Evolutionary conservation across 176 grass and related monocot species (phyloP).

Genomic region (Dendrocalamus sinicus): DNA sequence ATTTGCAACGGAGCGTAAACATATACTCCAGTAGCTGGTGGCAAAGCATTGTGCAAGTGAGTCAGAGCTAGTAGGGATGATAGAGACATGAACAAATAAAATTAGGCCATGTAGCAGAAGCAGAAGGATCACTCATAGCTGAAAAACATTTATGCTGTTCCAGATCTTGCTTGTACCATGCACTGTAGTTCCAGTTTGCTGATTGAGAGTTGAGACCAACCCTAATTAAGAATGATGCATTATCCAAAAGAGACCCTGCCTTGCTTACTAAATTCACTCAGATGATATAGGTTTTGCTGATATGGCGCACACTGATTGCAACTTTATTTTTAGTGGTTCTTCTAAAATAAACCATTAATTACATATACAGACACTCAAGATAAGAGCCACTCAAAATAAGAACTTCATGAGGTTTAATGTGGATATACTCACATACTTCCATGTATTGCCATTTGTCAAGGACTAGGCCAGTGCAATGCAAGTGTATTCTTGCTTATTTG

Average conservation of each 20-base stretch:
- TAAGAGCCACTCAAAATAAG: no score
- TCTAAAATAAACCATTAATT: neutral
- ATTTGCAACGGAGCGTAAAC: neutral
- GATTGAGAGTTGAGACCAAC: constrained; percentile 21
- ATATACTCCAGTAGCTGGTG: neutral
- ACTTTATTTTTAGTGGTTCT: neutral
- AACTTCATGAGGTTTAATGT: no score
- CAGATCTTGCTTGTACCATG: constrained; percentile 1
- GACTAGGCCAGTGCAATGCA: neutral
- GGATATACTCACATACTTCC: no score
- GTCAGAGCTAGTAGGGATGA: neutral
- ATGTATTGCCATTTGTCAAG: neutral
- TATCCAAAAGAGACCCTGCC: neutral
- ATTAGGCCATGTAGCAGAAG: constrained; percentile 3
- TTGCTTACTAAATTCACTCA: constrained; percentile 19
- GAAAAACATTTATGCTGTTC: constrained; percentile 15
- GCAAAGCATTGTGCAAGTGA: neutral
- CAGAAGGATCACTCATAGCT: neutral
- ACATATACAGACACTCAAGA: no score
- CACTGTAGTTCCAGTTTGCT: neutral
- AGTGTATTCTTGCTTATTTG: neutral
- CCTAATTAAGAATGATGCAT: constrained; percentile 18
- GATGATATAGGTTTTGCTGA: neutral
- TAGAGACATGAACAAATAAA: constrained; percentile 6
- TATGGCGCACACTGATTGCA: no score